These are phyloP conservation scores for Azolla pinnata DNA, from an alignment of 75 land plant genomes.

Conservation along the genomic window DNA sequence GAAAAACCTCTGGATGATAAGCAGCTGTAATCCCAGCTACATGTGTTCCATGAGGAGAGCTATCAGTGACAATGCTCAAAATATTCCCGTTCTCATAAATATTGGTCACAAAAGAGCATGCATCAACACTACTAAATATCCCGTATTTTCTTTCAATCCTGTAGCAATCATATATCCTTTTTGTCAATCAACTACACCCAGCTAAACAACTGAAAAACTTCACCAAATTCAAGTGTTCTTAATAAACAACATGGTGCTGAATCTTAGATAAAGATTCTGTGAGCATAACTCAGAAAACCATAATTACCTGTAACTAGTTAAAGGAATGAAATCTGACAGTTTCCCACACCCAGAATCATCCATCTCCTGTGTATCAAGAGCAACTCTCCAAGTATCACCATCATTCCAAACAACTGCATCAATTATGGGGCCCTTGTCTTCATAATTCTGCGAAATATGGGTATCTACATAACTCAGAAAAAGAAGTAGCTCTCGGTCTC, in stretches of 20 bases:
- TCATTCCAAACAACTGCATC: slow-evolving; percentile 99
- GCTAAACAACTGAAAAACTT: background rate
- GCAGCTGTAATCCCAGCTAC: slow-evolving; percentile 98
- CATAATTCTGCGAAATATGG: slow-evolving; percentile 90
- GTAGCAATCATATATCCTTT: too few species aligned
- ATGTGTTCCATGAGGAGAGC: slow-evolving; percentile 99
- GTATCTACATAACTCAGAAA: too few species aligned
- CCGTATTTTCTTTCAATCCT: slow-evolving; percentile 83
- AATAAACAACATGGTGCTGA: background rate
- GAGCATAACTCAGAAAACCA: background rate
- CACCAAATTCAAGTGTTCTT: background rate
- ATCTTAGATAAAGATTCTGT: background rate
- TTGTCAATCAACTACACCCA: too few species aligned
- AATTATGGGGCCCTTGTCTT: slow-evolving; percentile 92
- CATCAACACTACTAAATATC: slow-evolving; percentile 84
- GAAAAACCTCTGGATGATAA: slow-evolving; percentile 73
- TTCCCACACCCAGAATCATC: slow-evolving; percentile 63
- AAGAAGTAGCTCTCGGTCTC: too few species aligned
- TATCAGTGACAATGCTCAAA: slow-evolving; percentile 91
- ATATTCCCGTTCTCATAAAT: slow-evolving; percentile 84
- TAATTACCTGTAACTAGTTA: slow-evolving; percentile 79
- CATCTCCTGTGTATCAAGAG: slow-evolving; percentile 84
- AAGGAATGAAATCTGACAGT: slow-evolving; percentile 69
- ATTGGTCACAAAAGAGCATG: slow-evolving; percentile 74
- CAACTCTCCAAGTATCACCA: slow-evolving; percentile 92